Base-by-base conservation (phyloP, 2,329 filamentous ascomycete genomes). In the Tolypocladium nubicola region DNA sequence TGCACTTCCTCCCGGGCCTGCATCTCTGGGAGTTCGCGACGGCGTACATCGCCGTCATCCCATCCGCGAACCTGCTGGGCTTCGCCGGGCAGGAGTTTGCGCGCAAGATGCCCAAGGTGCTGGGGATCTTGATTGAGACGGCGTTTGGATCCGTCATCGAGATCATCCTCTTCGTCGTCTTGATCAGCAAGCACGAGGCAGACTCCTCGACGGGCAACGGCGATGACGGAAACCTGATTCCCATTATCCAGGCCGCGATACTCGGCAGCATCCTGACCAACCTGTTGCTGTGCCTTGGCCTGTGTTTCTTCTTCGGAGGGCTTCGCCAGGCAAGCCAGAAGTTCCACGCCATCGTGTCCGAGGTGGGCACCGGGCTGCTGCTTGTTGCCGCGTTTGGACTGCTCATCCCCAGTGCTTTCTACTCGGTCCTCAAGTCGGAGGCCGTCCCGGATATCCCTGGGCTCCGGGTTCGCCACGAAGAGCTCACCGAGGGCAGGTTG, bases 171-270 rank as follows among this genome's bases (percentile, higher is more conserved):
- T 87, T 88, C 66, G 81, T 87, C 71, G 78, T 87, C 2, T 67
- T 88, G 56, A 75, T 88, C 9, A 67, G 65, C 14, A 70, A 71
- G 53, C 67, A 70, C 35, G 53, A 30, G 26, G 26, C 26, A 30
- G 26, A 30, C 26, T 68, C 2, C 39, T 54, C 0, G 30, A 61
- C 33, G 66, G 65, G 3, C 66, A 69, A 14, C 30, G 47, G 26
- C 14, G 30, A n/a, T 6, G 69, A 70, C 41, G 70, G 71, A 2
- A 69, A 73, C 49, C 60, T 68, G 3, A 68, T 79, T 85, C 49
- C 77, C 2, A 84, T 88, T 62, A 87, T 88, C 54, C 80, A 86
- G 65, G 84, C 84, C 56, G 85, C 86, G 4, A 87, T 89, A 54
- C 73, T 89, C 0, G 85, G 86, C 14, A 87, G 84, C 2, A 86